phyloP scores from a whole-genome alignment of 78 protist species.

The Cavenderia fasciculata region DNA sequence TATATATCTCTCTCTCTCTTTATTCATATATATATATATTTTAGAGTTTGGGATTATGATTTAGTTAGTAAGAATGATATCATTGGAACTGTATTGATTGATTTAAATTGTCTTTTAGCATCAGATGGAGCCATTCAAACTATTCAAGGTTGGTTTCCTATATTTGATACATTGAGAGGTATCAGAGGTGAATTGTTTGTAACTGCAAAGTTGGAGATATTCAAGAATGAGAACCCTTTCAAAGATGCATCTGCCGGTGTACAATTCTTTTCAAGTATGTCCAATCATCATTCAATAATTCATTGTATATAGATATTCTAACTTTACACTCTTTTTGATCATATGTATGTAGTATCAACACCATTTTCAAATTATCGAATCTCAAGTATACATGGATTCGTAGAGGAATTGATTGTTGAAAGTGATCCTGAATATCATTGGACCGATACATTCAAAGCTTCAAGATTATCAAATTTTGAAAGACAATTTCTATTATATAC shows the following conservation, averaged over 20 bases:
- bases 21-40: background rate
- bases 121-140: constrained; percentile 83
- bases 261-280: constrained; percentile 80
- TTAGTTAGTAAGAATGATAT: constrained; percentile 87
- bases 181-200: constrained; percentile 91
- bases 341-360: constrained; percentile 38
- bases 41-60: constrained; percentile 94
- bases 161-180: constrained; percentile 92
- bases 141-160: constrained; percentile 94
- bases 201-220: constrained; percentile 74
- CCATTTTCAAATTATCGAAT: constrained; percentile 78
- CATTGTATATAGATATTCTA: background rate
- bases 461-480: constrained; percentile 87
- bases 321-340: background rate
- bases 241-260: constrained; percentile 89
- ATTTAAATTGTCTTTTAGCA: constrained; percentile 72
- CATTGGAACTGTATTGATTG: constrained; percentile 91
- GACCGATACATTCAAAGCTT: constrained; percentile 85
- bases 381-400: constrained; percentile 49
- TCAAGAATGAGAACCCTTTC: constrained; percentile 85
- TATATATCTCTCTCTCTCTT: background rate
- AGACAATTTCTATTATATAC: constrained; percentile 81
- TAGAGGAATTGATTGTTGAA: constrained; percentile 83
- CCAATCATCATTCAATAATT: background rate
- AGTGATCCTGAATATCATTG: constrained; percentile 96